Evolutionary conservation across 257 asterid species (phyloP), one percentile per base, ranked within the genome.

Genomic region (Pogostemon cablin): DNA sequence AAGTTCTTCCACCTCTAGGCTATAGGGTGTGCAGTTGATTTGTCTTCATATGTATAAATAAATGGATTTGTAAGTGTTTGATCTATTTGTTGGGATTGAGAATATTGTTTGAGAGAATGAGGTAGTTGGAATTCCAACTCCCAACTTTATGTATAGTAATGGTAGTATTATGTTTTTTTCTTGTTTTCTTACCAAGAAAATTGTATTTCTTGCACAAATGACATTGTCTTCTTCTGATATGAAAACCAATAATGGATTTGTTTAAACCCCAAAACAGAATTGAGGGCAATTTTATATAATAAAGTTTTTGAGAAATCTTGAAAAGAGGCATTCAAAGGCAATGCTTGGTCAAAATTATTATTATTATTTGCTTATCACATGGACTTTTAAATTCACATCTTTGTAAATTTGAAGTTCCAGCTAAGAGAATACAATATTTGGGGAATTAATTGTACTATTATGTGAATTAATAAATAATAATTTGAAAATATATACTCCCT

Each of bases 51-150:
- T 79, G 74, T 65, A 65, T 55, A 46, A 53, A 15, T 43, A 56
- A 46, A 52, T 67, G 77, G 32, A 48, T 69, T 42, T 62, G 40
- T 66, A 39, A 34, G 65, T 65, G 75, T 5, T 68, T 72, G 64
- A 61, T 25, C 5, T n/a, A 7, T 72, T 49, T 72, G 65, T 59
- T 77, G 66, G 54, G 73, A 77, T 77, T 77, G 78, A 65, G 77
- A 69, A 72, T 67, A 61, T 53, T 61, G 52, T 49, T 65, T 61
- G 7, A 37, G 72, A 46, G 61, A 49, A 39, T 52, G 67, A 47
- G 15, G 76, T 47, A 32, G 73, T 77, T 81, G 83, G 88, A 75
- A 62, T 68, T 68, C 79, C 80, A 78, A 74, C 68, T 76, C 68
- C 78, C 80, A 77, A 65, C 66, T 74, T 75, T 37, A 46, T 32